These are phyloP conservation scores for Cadophora malorum DNA, from an alignment of 2,329 filamentous ascomycete genomes.

Conservation along the genomic window DNA sequence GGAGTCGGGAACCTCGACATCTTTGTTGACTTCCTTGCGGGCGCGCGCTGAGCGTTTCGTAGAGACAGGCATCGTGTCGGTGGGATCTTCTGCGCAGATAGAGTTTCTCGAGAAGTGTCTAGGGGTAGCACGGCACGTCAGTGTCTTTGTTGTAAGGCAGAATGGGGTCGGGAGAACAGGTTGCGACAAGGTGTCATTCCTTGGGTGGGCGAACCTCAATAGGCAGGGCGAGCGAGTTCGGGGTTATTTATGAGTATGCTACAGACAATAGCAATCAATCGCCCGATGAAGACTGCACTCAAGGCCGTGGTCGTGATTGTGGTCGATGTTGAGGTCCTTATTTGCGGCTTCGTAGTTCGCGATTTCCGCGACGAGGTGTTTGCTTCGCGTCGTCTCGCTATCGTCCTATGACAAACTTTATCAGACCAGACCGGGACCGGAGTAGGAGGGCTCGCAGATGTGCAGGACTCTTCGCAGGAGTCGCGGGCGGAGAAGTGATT, in stretches of 20 bases:
- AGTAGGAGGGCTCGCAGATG: background rate
- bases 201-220: constrained; percentile 24
- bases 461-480: background rate
- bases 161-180: constrained; percentile 25
- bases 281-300: constrained; percentile 22
- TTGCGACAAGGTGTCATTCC: constrained; percentile 38
- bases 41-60: constrained; percentile 48
- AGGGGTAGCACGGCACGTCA: constrained; percentile 15
- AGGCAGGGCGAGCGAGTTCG: constrained; percentile 1
- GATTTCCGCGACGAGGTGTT: constrained; percentile 3
- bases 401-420: constrained; percentile 1
- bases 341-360: constrained; percentile 7
- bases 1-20: constrained; percentile 48
- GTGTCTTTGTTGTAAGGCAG: constrained; percentile 21
- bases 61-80: constrained; percentile 48
- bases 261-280: constrained; percentile 27
- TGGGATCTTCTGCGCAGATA: constrained; percentile 8
- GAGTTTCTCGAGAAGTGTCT: constrained; percentile 1
- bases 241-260: constrained; percentile 17
- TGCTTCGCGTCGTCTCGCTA: constrained; percentile 3
- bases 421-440: background rate
- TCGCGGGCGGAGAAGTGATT: background rate
- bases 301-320: constrained; percentile 10
- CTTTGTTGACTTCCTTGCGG: constrained; percentile 45
- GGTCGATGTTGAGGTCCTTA: constrained; percentile 6